A percentile compares a stretch with the other conserved stretches of the same genome.
phyloP scores from a whole-genome alignment of 2,329 filamentous ascomycete species.

The Colletotrichum spaethianum region DNA sequence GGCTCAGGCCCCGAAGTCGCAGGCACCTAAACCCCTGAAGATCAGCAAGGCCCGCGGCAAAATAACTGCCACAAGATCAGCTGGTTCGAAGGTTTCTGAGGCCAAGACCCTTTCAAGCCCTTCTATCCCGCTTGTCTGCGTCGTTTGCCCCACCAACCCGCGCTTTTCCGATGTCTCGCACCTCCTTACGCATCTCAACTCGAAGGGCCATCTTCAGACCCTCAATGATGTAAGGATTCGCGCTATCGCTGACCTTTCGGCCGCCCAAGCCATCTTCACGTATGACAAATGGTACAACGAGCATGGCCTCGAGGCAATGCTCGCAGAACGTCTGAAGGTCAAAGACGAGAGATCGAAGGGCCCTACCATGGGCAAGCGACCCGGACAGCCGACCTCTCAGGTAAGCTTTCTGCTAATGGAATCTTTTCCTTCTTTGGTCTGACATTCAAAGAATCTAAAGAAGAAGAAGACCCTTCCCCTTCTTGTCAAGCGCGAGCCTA shows the following conservation, averaged over 20 bases:
- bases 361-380: conserved; percentile 51
- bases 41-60: conserved; percentile 3
- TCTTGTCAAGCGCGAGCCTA: conserved; percentile 14
- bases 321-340: conserved; percentile 82
- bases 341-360: conserved; percentile 81
- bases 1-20: neutral
- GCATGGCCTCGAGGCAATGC: conserved; percentile 78
- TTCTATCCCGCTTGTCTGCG: conserved; percentile 81
- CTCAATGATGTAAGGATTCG: conserved; percentile 86
- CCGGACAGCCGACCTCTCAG: conserved; percentile 35
- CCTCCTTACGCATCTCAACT: conserved; percentile 90
- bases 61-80: conserved; percentile 40
- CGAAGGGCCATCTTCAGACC: conserved; percentile 90
- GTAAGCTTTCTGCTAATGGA: neutral
- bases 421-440: neutral
- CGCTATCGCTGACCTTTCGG: conserved; percentile 75
- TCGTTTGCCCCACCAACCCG: conserved; percentile 84
- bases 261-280: conserved; percentile 72
- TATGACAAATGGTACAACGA: conserved; percentile 86
- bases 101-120: conserved; percentile 33
- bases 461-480: conserved; percentile 27
- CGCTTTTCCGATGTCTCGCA: conserved; percentile 93
- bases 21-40: conserved; percentile 10
- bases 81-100: conserved; percentile 42
- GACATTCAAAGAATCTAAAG: conserved; percentile 13